Percentiles rank a stretch among this genome's conserved stretches.
phyloP scores from a whole-genome alignment of 352 stramenopile species.

The Saprolegnia diclina region DNA sequence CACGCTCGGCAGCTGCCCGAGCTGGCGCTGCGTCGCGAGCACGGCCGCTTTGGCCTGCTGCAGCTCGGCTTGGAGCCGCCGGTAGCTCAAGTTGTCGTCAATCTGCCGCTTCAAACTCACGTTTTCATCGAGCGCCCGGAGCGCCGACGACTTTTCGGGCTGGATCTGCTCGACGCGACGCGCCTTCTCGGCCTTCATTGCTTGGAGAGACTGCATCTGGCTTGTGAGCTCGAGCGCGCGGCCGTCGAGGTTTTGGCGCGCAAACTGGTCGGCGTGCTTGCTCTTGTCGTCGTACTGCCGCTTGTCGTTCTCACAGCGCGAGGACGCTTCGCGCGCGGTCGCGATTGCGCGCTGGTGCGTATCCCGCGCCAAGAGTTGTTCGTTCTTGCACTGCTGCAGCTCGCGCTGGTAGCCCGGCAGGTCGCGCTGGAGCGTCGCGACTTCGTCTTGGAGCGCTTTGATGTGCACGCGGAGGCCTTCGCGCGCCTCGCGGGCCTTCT shows the following conservation, averaged over 20 bases:
- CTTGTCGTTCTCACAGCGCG: constrained; percentile 40
- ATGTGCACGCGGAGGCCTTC: constrained; percentile 48
- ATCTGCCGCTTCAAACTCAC: constrained; percentile 67
- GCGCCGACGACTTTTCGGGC: constrained; percentile 42
- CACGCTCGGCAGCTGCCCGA: constrained; percentile 44
- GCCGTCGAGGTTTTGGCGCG: constrained; percentile 39
- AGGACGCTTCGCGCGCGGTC: constrained; percentile 36
- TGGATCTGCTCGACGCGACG: constrained; percentile 37
- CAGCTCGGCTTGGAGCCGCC: constrained; percentile 45
- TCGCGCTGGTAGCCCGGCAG: constrained; percentile 43
- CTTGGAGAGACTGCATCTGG: constrained; percentile 36
- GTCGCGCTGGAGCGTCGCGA: constrained; percentile 33
- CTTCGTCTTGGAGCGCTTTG: constrained; percentile 47
- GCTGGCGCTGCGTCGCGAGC: constrained; percentile 38
- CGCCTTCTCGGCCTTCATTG: constrained; percentile 29
- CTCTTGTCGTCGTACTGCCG: constrained; percentile 40
- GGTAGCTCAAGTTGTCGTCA: constrained; percentile 71
- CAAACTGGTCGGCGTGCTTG: constrained; percentile 37
- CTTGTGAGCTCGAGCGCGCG: constrained; percentile 44
- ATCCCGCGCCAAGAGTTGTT: constrained; percentile 37
- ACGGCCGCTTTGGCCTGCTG: constrained; percentile 37
- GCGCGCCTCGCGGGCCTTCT: constrained; percentile 48
- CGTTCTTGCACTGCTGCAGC: constrained; percentile 29
- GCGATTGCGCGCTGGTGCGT: constrained; percentile 33
- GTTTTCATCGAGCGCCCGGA: constrained; percentile 40